Percentiles rank a stretch among this genome's conserved stretches.
phyloP scores from a whole-genome alignment of 768 basidiomycete genomes.

The Pulveroboletus frians region DNA sequence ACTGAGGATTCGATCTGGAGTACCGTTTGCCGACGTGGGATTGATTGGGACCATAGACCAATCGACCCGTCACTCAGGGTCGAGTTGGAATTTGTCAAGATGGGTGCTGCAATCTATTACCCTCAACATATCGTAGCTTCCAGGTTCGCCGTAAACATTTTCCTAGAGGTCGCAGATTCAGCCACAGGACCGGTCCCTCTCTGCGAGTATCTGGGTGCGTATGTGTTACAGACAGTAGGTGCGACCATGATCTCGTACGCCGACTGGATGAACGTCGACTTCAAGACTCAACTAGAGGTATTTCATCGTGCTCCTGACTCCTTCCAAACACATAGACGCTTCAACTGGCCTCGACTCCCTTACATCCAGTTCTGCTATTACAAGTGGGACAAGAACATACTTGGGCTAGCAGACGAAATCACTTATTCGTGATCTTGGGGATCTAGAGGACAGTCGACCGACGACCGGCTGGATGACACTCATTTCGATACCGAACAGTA shows the following conservation, averaged over 20 bases:
- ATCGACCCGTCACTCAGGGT: background rate
- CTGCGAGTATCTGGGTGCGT: slow-evolving; percentile 26
- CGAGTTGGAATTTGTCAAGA: background rate
- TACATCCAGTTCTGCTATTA: slow-evolving; percentile 13
- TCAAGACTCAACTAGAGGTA: slow-evolving; percentile 4
- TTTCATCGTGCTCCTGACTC: background rate
- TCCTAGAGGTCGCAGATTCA: slow-evolving; percentile 8
- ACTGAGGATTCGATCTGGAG: slow-evolving; percentile 13
- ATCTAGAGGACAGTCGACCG: background rate
- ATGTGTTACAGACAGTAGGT: slow-evolving; percentile 9
- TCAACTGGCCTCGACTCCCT: slow-evolving; percentile 2
- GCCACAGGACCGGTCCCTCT: background rate
- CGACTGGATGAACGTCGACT: slow-evolving; percentile 8
- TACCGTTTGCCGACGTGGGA: slow-evolving; percentile 8
- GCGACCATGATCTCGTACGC: background rate
- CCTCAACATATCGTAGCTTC: slow-evolving; percentile 15
- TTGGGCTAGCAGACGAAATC: slow-evolving; percentile 10
- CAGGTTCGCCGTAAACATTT: slow-evolving; percentile 25
- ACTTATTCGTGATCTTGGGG: background rate
- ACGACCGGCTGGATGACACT: too few relatives aligned
- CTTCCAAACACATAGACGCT: background rate
- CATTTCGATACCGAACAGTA: background rate
- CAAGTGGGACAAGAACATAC: slow-evolving; percentile 18
- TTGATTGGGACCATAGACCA: slow-evolving; percentile 9
- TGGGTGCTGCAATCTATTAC: slow-evolving; percentile 7